Evolutionary conservation across 164 flowering plant genomes (phyloP).

Genomic region (Cinnamomum micranthum): DNA sequence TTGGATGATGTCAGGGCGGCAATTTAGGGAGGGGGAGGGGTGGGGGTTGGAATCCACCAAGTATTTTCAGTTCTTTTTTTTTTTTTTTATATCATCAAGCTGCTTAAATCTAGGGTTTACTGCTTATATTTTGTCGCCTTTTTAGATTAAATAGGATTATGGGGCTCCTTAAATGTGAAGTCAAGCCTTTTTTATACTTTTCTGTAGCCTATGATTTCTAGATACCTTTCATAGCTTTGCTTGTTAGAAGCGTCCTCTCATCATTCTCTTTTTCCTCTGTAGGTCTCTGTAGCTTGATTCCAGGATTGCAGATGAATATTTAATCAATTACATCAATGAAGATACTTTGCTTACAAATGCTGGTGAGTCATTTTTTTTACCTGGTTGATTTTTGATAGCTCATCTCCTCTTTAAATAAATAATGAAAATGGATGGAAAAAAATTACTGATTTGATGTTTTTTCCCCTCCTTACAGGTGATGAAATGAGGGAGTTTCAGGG

Average conservation of each 20-base stretch:
- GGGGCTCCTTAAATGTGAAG: background rate
- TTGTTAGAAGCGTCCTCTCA: too few species aligned
- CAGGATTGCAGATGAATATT: background rate
- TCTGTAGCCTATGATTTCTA: background rate
- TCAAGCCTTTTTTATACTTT: background rate
- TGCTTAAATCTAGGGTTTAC: background rate
- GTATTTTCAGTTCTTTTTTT: background rate
- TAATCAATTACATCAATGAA: background rate
- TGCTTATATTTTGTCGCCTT: background rate
- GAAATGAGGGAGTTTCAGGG: slow-evolving; percentile 52
- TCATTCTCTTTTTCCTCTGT: background rate
- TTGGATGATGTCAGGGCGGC: background rate
- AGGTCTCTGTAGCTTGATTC: background rate
- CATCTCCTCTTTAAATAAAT: background rate
- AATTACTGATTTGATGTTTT: background rate
- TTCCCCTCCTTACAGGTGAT: slow-evolving; percentile 28
- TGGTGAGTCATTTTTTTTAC: background rate
- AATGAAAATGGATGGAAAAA: background rate
- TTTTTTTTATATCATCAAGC: too few species aligned
- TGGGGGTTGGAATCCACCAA: background rate
- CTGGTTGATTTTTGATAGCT: too few species aligned
- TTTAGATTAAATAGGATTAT: too few species aligned
- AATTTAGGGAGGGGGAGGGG: slow-evolving; percentile 1
- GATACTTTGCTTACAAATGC: background rate
- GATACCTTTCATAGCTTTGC: background rate